phyloP scores from a whole-genome alignment of 495 filamentous ascomycete species.

The Penicillium subrubescens region DNA sequence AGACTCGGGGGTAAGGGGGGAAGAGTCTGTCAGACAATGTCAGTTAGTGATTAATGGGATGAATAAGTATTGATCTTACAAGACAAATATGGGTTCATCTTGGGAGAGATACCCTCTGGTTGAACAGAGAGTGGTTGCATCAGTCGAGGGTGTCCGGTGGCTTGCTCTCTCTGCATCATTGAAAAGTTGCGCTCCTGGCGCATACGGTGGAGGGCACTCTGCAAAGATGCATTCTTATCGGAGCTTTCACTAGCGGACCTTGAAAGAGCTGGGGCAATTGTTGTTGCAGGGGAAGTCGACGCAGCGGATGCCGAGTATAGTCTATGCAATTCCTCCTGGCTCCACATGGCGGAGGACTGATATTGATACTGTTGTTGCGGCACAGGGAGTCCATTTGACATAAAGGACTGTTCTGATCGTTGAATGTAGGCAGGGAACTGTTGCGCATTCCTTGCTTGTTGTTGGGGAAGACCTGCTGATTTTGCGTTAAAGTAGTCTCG shows the following conservation, averaged over 20 bases:
- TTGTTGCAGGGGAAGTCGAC: slow-evolving; percentile 14
- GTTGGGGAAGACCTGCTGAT: slow-evolving; percentile 30
- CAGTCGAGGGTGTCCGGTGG: slow-evolving; percentile 24
- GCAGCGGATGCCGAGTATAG: slow-evolving; percentile 22
- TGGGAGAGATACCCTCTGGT: slow-evolving; percentile 36
- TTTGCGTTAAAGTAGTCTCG: slow-evolving; percentile 39
- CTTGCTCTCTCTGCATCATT: slow-evolving; percentile 16
- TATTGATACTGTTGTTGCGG: slow-evolving; percentile 25
- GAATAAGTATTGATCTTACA: slow-evolving; percentile 18
- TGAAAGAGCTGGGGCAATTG: slow-evolving; percentile 24
- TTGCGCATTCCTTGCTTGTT: slow-evolving; percentile 15
- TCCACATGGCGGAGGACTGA: slow-evolving; percentile 31
- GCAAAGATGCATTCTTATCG: slow-evolving; percentile 21
- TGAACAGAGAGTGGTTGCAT: slow-evolving; percentile 44
- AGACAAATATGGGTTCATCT: slow-evolving; percentile 55
- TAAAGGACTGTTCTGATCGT: slow-evolving; percentile 19
- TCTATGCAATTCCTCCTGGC: slow-evolving; percentile 41
- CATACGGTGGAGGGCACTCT: slow-evolving; percentile 21
- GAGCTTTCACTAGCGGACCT: slow-evolving; percentile 29
- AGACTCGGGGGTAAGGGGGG: slow-evolving; percentile 51
- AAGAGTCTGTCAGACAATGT: slow-evolving; percentile 33
- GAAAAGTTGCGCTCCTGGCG: slow-evolving; percentile 19
- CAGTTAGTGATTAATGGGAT: not conserved
- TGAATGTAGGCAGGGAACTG: slow-evolving; percentile 19
- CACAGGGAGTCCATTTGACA: slow-evolving; percentile 5